Evolutionary conservation across 352 stramenopile genomes (phyloP), one percentile per base, ranked within the genome.

Genomic region (Phytophthora sansomeana): DNA sequence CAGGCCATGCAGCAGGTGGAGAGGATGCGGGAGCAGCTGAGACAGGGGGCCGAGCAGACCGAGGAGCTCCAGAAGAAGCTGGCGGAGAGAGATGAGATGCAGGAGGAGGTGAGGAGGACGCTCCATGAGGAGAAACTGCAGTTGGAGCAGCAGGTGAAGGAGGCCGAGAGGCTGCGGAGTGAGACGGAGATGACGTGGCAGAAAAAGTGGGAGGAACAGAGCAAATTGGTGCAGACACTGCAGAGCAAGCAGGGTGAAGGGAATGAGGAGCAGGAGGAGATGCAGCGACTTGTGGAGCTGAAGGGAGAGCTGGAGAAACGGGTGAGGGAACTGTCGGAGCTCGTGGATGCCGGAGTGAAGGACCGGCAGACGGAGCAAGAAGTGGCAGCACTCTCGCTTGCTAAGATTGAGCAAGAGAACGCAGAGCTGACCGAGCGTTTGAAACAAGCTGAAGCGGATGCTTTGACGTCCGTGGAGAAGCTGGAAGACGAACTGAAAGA

Each of bases 1-100:
- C 67, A 85, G n/a, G 76, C 72, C 6, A 77, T 67, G 46, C 44
- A 73, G 42, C 78, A 85, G 48, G 39, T 88, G 5, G 66, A 74
- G 13, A 67, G 59, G n/a, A 74, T 87, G 74, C 64, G 74, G 46
- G 47, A 63, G 26, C 58, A 83, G 51, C 42, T 88, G 69, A 63
- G 57, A 43, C 67, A 62, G 16, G 63, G 84, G 43, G 69, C 78
- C 21, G 51, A 68, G 16, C 54, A 85, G 39, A 74, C 54, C 10
- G 19, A 58, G 42, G 49, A 62, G 41, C 63, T 83, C 2, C 62
- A 83, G 57, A 61, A 26, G 44, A 72, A 74, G 47, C 38, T 75
- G 33, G 33, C 26, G 9, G 60, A 75, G 17, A 69, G 70, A 24
- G 49, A 73, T 10, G 21, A 55, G n/a, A 57, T 75, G 33, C 55